phyloP scores from a whole-genome alignment of 2,329 filamentous ascomycete genomes.

The Botrytis porri region DNA sequence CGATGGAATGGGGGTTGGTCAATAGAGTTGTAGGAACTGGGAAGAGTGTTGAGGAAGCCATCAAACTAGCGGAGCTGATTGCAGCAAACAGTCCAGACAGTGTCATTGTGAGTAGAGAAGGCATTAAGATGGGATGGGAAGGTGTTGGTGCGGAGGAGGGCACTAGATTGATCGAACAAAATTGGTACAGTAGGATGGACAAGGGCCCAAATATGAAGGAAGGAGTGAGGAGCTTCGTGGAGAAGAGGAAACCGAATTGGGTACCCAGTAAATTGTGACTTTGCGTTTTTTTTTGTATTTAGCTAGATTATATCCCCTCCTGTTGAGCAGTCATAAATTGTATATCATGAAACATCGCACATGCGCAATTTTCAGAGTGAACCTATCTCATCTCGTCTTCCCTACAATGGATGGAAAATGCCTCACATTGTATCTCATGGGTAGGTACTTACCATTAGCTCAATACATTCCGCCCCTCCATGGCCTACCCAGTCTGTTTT shows the following conservation, averaged over 20 bases:
- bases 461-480: slow-evolving; percentile 34
- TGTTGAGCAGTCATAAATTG: neutral
- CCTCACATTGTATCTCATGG: no score
- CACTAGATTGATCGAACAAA: slow-evolving; percentile 55
- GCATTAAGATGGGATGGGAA: slow-evolving; percentile 71
- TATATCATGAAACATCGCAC: neutral
- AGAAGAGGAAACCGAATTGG: slow-evolving; percentile 70
- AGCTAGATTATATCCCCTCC: slow-evolving; percentile 7
- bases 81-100: slow-evolving; percentile 70
- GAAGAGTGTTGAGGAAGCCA: slow-evolving; percentile 54
- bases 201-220: slow-evolving; percentile 71
- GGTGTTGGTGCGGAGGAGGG: slow-evolving; percentile 58
- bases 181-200: slow-evolving; percentile 58
- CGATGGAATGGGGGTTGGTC: slow-evolving; percentile 65
- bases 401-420: neutral
- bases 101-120: slow-evolving; percentile 70
- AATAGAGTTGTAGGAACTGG: slow-evolving; percentile 57
- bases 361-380: neutral
- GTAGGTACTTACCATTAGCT: slow-evolving; percentile 14
- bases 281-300: neutral
- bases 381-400: neutral
- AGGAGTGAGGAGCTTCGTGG: slow-evolving; percentile 71
- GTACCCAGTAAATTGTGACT: slow-evolving; percentile 57
- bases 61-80: slow-evolving; percentile 60
- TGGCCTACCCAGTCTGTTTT: slow-evolving; percentile 26